Evolutionary conservation across 306 rosid species (phyloP), one percentile per base, ranked within the genome.

Genomic region (Quercus alba): DNA sequence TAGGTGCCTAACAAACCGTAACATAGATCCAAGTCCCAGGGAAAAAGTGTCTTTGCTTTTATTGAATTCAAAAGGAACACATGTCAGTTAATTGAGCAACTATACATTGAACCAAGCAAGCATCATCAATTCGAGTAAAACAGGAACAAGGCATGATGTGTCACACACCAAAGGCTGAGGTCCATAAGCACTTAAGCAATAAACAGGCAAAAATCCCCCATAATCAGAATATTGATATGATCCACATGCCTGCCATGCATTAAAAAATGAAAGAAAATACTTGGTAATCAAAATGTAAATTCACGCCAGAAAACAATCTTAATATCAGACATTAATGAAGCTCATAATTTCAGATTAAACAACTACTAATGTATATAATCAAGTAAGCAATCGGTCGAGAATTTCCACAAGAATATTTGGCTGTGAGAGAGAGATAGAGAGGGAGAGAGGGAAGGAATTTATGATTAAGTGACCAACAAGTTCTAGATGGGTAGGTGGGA

Each of bases 131-230:
- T 33, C 46, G 35, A 67, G 19, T 33, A 19, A 67, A 63, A 31
- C 7, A 6, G 5, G 1, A 17, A 54, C 4, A 5, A 67, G 33
- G 38, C 35, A 76, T 4, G 21, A 74, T 6, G n/a, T 10, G 64
- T 19, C 41, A 35, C 82, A 28, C 81, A 87, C 90, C 82, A 75
- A 59, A 74, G 86, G 41, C 52, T 74, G 84, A 38, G 83, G 35
- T 59, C 84, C 85, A 72, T 66, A 56, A 51, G 77, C 44, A 69
- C 3, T 41, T 7, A 41, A 41, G 46, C 46, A 41, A 41, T 41
- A 8, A 51, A 72, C 44, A 69, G 86, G 72, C 56, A 74, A 14
- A n/a, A 70, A 59, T 84, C 80, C 84, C 20, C 79, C 83, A 72
- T 75, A 75, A 64, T 79, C 84, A 11, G 76, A 51, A 77, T 75